Evolutionary conservation across 805 yeast species (phyloP).

Genomic region (Cyberlindnera mycetangii): DNA sequence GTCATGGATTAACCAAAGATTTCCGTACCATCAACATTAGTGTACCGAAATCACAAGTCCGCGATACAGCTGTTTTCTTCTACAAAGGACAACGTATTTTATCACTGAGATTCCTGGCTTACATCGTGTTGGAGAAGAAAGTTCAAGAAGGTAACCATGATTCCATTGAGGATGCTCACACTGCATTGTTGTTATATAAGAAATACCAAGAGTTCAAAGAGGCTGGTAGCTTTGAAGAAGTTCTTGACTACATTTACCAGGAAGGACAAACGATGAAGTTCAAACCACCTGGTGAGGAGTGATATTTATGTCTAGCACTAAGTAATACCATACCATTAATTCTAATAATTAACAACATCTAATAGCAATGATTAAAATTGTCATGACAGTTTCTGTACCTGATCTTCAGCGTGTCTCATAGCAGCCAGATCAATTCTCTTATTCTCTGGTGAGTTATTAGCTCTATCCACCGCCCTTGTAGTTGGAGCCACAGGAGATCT

Average conservation of each 20-base stretch:
- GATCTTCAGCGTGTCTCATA: slow-evolving; percentile 23
- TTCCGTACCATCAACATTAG: slow-evolving; percentile 90
- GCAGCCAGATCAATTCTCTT: slow-evolving; percentile 27
- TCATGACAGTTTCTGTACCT: slow-evolving; percentile 26
- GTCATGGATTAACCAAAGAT: slow-evolving; percentile 90
- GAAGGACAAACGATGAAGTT: slow-evolving; percentile 48
- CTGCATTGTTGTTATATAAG: slow-evolving; percentile 76
- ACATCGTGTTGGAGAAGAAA: slow-evolving; percentile 64
- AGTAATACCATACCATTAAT: no score
- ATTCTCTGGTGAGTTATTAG: slow-evolving; percentile 23
- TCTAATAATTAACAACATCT: slow-evolving; percentile 10
- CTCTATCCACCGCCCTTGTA: slow-evolving; percentile 41
- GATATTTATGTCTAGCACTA: no score
- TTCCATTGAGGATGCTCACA: slow-evolving; percentile 91
- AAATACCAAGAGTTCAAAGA: slow-evolving; percentile 62
- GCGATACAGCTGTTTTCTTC: slow-evolving; percentile 84
- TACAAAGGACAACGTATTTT: slow-evolving; percentile 75
- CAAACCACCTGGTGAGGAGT: slow-evolving; percentile 26
- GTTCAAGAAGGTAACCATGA: slow-evolving; percentile 96
- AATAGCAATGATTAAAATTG: no score
- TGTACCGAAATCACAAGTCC: slow-evolving; percentile 79
- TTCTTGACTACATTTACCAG: slow-evolving; percentile 63
- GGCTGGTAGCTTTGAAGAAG: slow-evolving; percentile 56
- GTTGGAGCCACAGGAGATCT: slow-evolving; percentile 31
- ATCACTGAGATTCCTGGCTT: slow-evolving; percentile 83